Conservation (phyloP, 2,329 filamentous ascomycete species). For the Fusarium circinatum region DNA sequence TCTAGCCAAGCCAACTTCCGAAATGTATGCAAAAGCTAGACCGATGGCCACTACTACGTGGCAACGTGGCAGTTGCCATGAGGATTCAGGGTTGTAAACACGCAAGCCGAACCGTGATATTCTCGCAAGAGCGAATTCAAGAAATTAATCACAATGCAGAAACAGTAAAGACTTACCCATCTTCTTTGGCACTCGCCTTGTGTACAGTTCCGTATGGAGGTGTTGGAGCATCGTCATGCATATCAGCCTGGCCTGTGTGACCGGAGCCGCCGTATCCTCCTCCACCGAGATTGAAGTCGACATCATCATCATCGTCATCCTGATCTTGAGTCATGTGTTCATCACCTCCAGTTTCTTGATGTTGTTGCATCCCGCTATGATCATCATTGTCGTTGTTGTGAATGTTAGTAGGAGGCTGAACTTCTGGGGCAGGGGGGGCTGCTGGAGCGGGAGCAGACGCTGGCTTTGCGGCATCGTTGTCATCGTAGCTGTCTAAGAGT, state of each 20-base stretch:
- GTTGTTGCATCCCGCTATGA: conserved; percentile 32
- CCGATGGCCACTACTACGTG: conserved; percentile 36
- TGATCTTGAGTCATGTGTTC: conserved; percentile 58
- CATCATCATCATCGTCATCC: conserved; percentile 65
- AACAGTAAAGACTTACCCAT: conserved; percentile 53
- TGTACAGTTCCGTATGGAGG: conserved; percentile 52
- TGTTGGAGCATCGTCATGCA: conserved; percentile 47
- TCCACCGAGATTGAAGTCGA: conserved; percentile 68
- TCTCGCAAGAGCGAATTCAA: conserved; percentile 13
- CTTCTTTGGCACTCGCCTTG: conserved; percentile 72
- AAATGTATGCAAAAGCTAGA: conserved; percentile 34
- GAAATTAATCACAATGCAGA: conserved; percentile 40
- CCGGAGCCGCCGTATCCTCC: conserved; percentile 44
- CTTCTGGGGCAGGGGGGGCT: conserved; percentile 41
- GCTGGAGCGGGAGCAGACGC: conserved; percentile 46
- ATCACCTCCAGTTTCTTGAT: conserved; percentile 46
- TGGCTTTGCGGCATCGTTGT: conserved; percentile 63
- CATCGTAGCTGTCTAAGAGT: conserved; percentile 67
- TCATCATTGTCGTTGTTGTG: conserved; percentile 40
- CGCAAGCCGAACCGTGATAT: conserved; percentile 18
- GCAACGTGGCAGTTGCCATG: conserved; percentile 31
- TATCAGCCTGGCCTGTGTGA: conserved; percentile 40
- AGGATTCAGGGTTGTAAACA: conserved; percentile 28
- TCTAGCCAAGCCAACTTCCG: conserved; percentile 44
- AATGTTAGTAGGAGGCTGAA: conserved; percentile 40